Evolutionary conservation across 495 filamentous ascomycete genomes (phyloP).

Genomic region (Neurospora africana): DNA sequence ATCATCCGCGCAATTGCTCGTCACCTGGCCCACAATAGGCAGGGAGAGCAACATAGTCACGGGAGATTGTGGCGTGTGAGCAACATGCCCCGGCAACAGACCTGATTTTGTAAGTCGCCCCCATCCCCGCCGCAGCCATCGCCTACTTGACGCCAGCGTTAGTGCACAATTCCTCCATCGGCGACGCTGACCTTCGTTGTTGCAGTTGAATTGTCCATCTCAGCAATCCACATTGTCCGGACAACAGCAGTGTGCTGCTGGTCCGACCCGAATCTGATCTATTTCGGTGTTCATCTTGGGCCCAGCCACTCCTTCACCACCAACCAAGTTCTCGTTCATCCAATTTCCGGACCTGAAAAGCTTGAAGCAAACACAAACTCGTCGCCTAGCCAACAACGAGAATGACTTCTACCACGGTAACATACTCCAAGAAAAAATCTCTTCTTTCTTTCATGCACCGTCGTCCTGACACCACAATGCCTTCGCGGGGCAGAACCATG

Average conservation of each 20-base stretch:
- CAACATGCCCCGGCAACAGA: not conserved
- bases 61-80: not conserved
- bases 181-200: not conserved
- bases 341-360: not conserved
- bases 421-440: conserved; percentile 8
- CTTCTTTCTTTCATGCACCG: not conserved
- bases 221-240: not conserved
- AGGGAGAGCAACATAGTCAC: not conserved
- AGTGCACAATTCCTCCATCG: not conserved
- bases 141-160: not conserved
- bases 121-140: not conserved
- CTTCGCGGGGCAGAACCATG: not conserved
- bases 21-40: not conserved
- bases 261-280: not conserved
- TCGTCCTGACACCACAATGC: not conserved
- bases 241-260: not conserved
- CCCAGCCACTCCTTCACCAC: not conserved
- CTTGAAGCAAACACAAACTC: not conserved
- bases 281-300: not conserved
- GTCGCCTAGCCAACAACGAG: not conserved
- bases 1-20: not conserved
- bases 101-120: not conserved
- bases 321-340: not conserved
- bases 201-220: not conserved
- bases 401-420: conserved; percentile 9